Evolutionary conservation across 1,284 basidiomycete genomes (phyloP), one percentile per base, ranked within the genome.

Genomic region (Papiliotrema flavescens): DNA sequence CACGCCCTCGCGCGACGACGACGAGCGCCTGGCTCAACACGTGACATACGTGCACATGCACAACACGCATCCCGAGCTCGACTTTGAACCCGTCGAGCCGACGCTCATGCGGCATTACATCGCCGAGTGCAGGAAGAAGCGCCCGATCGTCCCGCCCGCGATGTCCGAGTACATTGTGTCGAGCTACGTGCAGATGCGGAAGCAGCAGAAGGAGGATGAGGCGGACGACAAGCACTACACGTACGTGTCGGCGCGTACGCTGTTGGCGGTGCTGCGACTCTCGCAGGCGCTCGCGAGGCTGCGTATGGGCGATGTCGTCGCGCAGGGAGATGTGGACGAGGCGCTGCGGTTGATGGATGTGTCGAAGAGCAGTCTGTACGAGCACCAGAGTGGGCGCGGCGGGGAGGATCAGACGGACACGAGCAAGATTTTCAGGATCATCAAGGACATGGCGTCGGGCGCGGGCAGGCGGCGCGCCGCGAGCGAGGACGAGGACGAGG

Each of bases 31-130:
- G 14, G 96, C 96, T 4, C 88, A 96, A 74, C 96, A 98, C 78
- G 92, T 98, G 58, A 96, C 96, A 0, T 88, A 93, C 69, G 96
- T 99, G 17, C 96, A 99, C 76, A 98, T 98, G 96, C 82, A 91
- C 79, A 93, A 87, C 57, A 80, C 80, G 14, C 94, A 96, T 68
- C 96, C 96, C 0, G 83, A 85, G 54, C 82, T 96, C 24, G 80
- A 82, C 58, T 79, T 79, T 60, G 89, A 92, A 47, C 84, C 91
- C 13, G 82, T 98, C 48, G 86, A 90, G 46, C 92, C 94, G 5
- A 80, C 82, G 14, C 78, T 96, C 54, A 93, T 99, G 86, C 86
- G 90, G 60, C 93, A 98, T 72, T 98, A 96, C 76, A 98, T 99
- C 65, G 95, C 94, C 8, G 81, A 85, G 50, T 95, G 95, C n/a